Conservation (phyloP, 2,329 filamentous ascomycete genomes). For the Fusarium oxysporum region DNA sequence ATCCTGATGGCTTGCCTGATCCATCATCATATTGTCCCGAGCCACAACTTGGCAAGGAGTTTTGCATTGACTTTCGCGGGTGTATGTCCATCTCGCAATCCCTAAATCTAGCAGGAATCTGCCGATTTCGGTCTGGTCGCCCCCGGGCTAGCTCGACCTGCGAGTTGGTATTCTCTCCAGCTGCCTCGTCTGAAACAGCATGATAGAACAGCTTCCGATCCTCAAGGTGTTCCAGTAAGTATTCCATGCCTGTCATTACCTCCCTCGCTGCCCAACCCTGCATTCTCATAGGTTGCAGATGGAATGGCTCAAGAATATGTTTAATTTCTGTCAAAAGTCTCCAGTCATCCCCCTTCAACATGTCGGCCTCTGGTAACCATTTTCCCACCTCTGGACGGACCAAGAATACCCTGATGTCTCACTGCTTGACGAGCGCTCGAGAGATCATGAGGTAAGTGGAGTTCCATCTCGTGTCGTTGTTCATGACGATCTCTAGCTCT, state of each 20-base stretch:
- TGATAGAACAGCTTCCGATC: background rate
- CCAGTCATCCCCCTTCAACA: too few relatives aligned
- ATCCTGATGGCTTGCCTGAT: background rate
- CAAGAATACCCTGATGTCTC: too few relatives aligned
- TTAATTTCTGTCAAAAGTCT: background rate
- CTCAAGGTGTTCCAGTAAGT: background rate
- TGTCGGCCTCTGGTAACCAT: too few relatives aligned
- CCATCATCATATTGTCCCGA: background rate
- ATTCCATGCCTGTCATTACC: background rate
- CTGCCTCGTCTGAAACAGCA: background rate
- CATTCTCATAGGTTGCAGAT: background rate
- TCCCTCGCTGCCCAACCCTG: background rate
- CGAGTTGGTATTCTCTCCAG: too few relatives aligned
- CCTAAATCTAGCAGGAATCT: too few relatives aligned
- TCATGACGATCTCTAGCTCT: too few relatives aligned
- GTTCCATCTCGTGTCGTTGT: too few relatives aligned
- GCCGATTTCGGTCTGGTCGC: too few relatives aligned
- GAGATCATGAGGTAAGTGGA: too few relatives aligned
- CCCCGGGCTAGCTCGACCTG: too few relatives aligned
- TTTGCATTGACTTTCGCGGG: background rate
- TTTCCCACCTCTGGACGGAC: too few relatives aligned
- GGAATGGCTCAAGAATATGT: background rate
- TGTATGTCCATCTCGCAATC: background rate
- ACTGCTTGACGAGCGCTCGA: too few relatives aligned
- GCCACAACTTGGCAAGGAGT: background rate